Base-by-base conservation (phyloP, 306 rosid genomes). In the Ochetophila trinervis region DNA sequence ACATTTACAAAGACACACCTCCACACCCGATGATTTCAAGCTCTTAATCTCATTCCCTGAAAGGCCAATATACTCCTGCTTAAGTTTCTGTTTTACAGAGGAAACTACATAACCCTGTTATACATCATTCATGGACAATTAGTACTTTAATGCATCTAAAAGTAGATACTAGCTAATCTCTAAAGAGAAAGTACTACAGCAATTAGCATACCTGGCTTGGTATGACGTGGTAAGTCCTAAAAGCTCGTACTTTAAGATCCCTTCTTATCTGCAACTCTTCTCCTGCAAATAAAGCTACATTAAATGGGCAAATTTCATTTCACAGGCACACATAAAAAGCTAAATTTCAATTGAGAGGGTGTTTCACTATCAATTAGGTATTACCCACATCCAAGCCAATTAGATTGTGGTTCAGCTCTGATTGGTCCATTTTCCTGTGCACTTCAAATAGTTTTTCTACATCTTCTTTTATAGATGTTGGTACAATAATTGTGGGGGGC, bases 311-410 rank as follows among this genome's bases (percentile, higher is more conserved):
- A 53, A 62, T 32, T 18, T 15, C 22, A 21, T 16, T 66, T 48
- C 32, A 68, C 17, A 57, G 53, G 66, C 55, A 60, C 65, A 19
- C 53, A 27, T n/a, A 32, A 68, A 52, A 54, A 42, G 18, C 47
- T 40, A 44, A 20, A 42, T 52, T 18, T 36, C 27, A 16, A 49
- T 61, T 8, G 72, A 75, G 27, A 66, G 57, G 37, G 58, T 66
- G 47, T 69, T 71, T 56, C 17, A 65, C 49, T 68, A 54, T 69
- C 58, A 75, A 72, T 56, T 59, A 49, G 65, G 34, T 62, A 77
- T 73, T 87, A 84, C 98, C 98, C 69, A 90, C 77, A 81, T 93
- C 94, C 87, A 89, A 76, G 81, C 94, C 97, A 54, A 93, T 66
- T 42, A 93, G 76, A 54, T 83, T 84, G 73, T 86, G 86, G 34